phyloP scores from a whole-genome alignment of 169 alveolate genomes.

The Babesia gibsoni region DNA sequence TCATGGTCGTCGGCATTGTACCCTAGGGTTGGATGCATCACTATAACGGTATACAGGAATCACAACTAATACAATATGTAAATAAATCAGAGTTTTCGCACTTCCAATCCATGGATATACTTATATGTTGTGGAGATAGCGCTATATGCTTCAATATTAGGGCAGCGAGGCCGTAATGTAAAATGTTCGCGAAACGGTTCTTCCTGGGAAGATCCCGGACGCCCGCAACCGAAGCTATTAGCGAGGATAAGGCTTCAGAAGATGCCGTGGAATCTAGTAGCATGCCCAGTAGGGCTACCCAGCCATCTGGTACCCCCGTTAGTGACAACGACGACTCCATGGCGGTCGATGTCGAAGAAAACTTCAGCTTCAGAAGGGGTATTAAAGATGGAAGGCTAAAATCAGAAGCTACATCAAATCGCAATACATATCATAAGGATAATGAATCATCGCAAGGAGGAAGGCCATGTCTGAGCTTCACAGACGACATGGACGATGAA shows the following conservation, averaged over 20 bases:
- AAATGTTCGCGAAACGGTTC: conserved; percentile 24
- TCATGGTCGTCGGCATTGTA: too few relatives aligned
- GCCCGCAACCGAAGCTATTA: neutral
- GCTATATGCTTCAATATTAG: too few relatives aligned
- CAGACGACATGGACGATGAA: conserved; percentile 31
- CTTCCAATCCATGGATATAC: too few relatives aligned
- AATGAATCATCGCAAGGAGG: neutral
- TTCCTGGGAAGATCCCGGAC: conserved; percentile 8
- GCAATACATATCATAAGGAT: neutral
- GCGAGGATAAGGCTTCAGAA: neutral
- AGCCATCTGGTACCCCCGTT: neutral
- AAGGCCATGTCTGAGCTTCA: conserved; percentile 34
- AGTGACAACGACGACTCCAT: neutral
- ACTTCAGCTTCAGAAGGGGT: conserved; percentile 35
- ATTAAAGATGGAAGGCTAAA: conserved; percentile 29
- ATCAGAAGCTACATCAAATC: neutral
- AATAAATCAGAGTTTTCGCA: too few relatives aligned
- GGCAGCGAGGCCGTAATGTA: too few relatives aligned
- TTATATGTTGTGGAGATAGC: too few relatives aligned
- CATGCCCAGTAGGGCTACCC: neutral
- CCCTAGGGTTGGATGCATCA: too few relatives aligned
- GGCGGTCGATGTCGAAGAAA: neutral
- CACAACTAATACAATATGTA: too few relatives aligned
- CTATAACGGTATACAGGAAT: too few relatives aligned
- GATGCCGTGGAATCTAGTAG: neutral